Evolutionary conservation across 306 rosid genomes (phyloP).

Genomic region (Cicer judaicum): DNA sequence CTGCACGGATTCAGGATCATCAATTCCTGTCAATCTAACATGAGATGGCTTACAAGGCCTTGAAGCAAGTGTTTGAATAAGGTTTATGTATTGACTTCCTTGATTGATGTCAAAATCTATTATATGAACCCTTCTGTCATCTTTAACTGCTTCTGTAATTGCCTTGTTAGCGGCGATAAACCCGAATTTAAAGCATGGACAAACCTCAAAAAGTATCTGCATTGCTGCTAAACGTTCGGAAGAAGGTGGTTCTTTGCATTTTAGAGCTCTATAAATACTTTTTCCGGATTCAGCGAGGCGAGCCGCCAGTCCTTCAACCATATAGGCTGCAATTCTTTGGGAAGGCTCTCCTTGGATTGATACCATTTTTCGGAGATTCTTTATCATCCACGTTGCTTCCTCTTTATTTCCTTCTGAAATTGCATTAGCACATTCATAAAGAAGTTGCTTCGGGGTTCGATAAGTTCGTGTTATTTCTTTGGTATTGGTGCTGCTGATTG

Average conservation of each 20-base stretch:
- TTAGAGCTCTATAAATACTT: slow-evolving; percentile 74
- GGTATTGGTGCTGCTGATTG: slow-evolving; percentile 61
- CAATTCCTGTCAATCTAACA: slow-evolving; percentile 85
- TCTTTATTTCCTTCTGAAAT: slow-evolving; percentile 72
- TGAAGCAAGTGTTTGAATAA: slow-evolving; percentile 75
- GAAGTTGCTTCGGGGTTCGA: slow-evolving; percentile 68
- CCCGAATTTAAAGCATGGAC: slow-evolving; percentile 97
- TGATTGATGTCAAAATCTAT: slow-evolving; percentile 91
- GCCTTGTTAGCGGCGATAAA: slow-evolving; percentile 87
- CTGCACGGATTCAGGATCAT: slow-evolving; percentile 93
- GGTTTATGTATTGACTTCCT: slow-evolving; percentile 86
- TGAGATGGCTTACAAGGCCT: slow-evolving; percentile 61
- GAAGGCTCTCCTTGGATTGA: slow-evolving; percentile 94
- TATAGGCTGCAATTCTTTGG: slow-evolving; percentile 97
- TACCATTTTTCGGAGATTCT: slow-evolving; percentile 74
- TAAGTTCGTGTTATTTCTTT: slow-evolving; percentile 56
- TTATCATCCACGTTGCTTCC: slow-evolving; percentile 70
- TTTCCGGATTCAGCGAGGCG: slow-evolving; percentile 80
- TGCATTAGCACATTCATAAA: slow-evolving; percentile 75
- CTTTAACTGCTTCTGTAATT: slow-evolving; percentile 76
- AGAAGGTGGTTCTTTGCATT: slow-evolving; percentile 96
- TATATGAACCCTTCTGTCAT: slow-evolving; percentile 73
- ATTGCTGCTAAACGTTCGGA: slow-evolving; percentile 92
- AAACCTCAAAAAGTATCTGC: slow-evolving; percentile 94
- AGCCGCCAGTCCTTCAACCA: slow-evolving; percentile 98